These are phyloP conservation scores for Pezicula carpinea DNA, from an alignment of 2,329 filamentous ascomycete genomes.

Conservation along the genomic window DNA sequence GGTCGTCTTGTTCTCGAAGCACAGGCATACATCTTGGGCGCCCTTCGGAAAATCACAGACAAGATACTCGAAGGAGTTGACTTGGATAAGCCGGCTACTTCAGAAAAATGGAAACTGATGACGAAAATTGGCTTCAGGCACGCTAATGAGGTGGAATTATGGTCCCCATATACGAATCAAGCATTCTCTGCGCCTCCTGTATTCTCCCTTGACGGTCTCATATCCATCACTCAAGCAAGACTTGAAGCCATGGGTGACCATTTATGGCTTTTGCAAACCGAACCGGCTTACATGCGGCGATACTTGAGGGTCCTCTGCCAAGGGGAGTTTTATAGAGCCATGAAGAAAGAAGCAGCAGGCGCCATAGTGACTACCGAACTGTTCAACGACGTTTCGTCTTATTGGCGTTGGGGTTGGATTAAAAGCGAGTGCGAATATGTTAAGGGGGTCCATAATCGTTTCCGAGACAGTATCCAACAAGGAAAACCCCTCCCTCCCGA, in stretches of 20 bases:
- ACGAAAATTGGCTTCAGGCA: constrained; percentile 1
- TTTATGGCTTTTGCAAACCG: constrained; percentile 12
- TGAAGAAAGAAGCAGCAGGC: not conserved
- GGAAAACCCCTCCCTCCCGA: constrained; percentile 2
- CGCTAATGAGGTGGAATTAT: not conserved
- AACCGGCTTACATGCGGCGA: constrained; percentile 3
- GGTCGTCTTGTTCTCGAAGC: constrained; percentile 11
- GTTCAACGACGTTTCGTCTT: not conserved
- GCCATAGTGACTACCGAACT: not conserved
- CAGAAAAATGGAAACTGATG: not conserved
- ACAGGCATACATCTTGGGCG: constrained; percentile 2
- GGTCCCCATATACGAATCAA: constrained; percentile 10
- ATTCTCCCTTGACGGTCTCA: constrained; percentile 1
- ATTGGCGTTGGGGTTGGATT: constrained; percentile 6
- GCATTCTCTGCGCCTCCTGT: constrained; percentile 9
- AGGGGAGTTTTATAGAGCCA: not conserved
- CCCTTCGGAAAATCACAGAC: constrained; percentile 1
- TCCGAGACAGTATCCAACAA: constrained; percentile 1
- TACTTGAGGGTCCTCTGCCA: not conserved
- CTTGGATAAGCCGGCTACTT: not conserved
- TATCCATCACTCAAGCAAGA: constrained; percentile 1
- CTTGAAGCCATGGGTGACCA: constrained; percentile 5
- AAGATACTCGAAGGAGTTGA: constrained; percentile 2
- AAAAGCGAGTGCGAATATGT: not conserved
- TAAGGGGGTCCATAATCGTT: not conserved